A percentile compares a stretch with the other conserved stretches of the same genome.
Conservation (phyloP, 2,329 filamentous ascomycete genomes). For the Thielaviopsis cerberus region DNA sequence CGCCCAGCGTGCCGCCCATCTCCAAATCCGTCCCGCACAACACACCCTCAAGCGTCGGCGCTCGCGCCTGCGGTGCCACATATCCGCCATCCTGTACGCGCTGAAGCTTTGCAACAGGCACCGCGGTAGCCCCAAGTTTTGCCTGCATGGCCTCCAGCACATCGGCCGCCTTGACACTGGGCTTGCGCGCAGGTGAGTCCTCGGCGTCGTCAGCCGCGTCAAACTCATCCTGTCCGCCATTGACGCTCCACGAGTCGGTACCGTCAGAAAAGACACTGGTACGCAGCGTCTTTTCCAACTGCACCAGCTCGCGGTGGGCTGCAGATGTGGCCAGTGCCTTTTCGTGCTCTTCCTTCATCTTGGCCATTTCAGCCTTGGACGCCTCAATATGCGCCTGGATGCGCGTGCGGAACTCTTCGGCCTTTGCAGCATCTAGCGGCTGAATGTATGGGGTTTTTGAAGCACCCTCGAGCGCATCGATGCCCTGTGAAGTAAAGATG, state of each 20-base stretch:
- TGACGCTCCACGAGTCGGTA: constrained; percentile 43
- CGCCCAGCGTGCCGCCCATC: constrained; percentile 45
- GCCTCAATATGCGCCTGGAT: constrained; percentile 53
- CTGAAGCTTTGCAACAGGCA: constrained; percentile 43
- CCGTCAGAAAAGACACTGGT: constrained; percentile 42
- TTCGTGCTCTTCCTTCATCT: constrained; percentile 63
- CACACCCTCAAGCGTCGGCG: constrained; percentile 28
- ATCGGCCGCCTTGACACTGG: constrained; percentile 44
- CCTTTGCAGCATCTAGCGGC: constrained; percentile 54
- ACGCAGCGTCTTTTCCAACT: constrained; percentile 60
- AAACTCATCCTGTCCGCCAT: constrained; percentile 32
- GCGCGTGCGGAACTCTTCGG: constrained; percentile 67
- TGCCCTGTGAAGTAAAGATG: constrained; percentile 52
- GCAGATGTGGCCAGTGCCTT: constrained; percentile 58
- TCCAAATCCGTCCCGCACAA: constrained; percentile 43
- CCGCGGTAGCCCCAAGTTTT: constrained; percentile 47
- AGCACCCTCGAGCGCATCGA: constrained; percentile 26
- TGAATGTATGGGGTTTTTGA: constrained; percentile 41
- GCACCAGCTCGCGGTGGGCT: constrained; percentile 47
- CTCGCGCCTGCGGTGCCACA: constrained; percentile 37
- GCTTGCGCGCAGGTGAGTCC: constrained; percentile 21
- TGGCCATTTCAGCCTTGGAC: constrained; percentile 65
- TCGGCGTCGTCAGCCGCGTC: constrained; percentile 30
- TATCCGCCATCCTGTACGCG: constrained; percentile 64
- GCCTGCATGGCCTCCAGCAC: constrained; percentile 59